Evolutionary conservation across 352 stramenopile species (phyloP).

Genomic region (Phytophthora melonis): DNA sequence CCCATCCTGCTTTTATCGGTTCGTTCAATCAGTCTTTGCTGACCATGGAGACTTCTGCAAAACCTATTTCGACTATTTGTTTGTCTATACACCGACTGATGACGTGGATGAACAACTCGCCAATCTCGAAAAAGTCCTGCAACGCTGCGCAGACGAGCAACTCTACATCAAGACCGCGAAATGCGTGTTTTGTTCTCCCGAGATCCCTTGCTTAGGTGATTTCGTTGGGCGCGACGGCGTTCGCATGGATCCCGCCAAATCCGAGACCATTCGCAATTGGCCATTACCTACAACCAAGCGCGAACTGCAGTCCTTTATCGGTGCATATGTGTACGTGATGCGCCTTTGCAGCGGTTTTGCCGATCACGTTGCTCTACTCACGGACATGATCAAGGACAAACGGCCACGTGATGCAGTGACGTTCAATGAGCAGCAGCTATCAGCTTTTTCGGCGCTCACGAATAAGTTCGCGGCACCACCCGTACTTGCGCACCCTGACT

Average conservation of each 20-base stretch:
- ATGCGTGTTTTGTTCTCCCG: not conserved
- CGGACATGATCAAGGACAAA: not conserved
- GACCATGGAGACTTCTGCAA: not conserved
- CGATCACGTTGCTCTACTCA: conserved; percentile 8
- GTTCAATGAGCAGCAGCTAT: not conserved
- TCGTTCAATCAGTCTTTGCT: not conserved
- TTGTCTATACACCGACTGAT: not conserved
- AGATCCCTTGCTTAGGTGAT: not conserved
- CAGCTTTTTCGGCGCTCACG: not conserved
- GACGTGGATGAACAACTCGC: not conserved
- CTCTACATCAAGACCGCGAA: not conserved
- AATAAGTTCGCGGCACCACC: not conserved
- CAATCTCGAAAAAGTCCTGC: not conserved
- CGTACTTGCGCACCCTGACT: conserved; percentile 3
- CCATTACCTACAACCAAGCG: conserved; percentile 19
- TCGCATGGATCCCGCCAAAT: conserved; percentile 4
- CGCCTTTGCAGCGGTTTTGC: conserved; percentile 14
- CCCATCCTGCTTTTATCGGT: not conserved
- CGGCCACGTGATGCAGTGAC: not conserved
- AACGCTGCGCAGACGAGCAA: not conserved
- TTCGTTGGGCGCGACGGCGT: conserved; percentile 7
- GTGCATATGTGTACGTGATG: conserved; percentile 7
- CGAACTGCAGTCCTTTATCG: conserved; percentile 22
- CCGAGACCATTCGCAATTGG: conserved; percentile 9
- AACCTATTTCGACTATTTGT: not conserved